Base-by-base conservation (phyloP, 1,284 basidiomycete genomes). In the Pascua guehoae region DNA sequence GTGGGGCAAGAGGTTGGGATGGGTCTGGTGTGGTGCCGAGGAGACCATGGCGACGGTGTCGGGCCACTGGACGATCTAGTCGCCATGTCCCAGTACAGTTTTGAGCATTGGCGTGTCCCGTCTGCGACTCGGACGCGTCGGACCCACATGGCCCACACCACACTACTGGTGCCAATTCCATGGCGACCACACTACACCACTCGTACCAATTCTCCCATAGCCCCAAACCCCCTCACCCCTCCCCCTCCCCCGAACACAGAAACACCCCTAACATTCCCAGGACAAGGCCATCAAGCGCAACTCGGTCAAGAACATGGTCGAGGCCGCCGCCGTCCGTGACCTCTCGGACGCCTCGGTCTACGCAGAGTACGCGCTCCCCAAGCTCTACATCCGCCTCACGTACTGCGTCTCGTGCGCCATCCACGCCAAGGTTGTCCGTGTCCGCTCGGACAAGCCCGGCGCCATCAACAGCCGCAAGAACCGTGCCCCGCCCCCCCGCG, bases 211-310 rank as follows among this genome's bases (percentile, higher is more conserved):
- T 15, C 8, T 46, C 45, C 24, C 24, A 32, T 4, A 32, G 4
- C 24, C 24, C 24, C 3, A 32, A 32, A 32, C 24, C 24, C 24
- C 24, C 24, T 32, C 24, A 3, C 24, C 24, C n/a, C 41, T 17
- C 14, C n/a, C 14, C n/a, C n/a, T 12, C 1, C 47, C 12, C 12
- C n/a, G n/a, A 11, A 15, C 8, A 12, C 11, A 16, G 17, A 9
- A 17, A 32, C 18, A 36, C 39, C 65, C 69, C 54, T 60, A 52
- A 56, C 55, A 40, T 8, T 40, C 18, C 58, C 78, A 84, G 85
- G 96, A 98, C 85, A 99, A 97, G 87, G 95, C 96, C 67, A 98
- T 99, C 88, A 98, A 98, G 85, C 85, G 95, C 62, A 97, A 97
- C 86, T 97, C 94, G 54, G 94, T 98, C 74, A 88, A 94, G 80